Percentiles rank a stretch among this genome's conserved stretches.
Evolutionary conservation across 805 yeast species (phyloP).

Genomic region (Jamesozyma jinghongensis): DNA sequence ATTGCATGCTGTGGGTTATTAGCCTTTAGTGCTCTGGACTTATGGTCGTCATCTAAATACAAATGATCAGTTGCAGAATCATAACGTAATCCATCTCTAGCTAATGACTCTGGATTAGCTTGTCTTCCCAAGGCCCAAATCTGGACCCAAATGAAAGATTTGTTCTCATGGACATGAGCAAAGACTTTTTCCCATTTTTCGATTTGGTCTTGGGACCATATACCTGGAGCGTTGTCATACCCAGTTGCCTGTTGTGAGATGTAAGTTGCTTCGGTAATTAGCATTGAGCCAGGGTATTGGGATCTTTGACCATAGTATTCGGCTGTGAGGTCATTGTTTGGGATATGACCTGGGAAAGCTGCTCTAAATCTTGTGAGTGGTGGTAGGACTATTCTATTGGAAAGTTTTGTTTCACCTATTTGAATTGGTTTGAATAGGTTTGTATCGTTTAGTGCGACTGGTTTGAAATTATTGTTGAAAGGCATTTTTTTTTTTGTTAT

Average conservation of each 20-base stretch:
- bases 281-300: conserved; percentile 39
- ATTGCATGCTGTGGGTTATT: conserved; percentile 26
- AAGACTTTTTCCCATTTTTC: conserved; percentile 40
- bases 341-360: conserved; percentile 27
- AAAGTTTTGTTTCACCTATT: conserved; percentile 30
- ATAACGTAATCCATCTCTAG: conserved; percentile 30
- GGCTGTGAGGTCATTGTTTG: conserved; percentile 36
- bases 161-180: conserved; percentile 40
- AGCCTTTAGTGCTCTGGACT: conserved; percentile 28
- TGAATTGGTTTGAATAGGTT: conserved; percentile 35
- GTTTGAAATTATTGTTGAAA: conserved; percentile 12
- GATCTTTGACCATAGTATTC: conserved; percentile 49
- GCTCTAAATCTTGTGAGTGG: conserved; percentile 38
- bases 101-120: conserved; percentile 31
- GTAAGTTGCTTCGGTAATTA: conserved; percentile 49
- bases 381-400: conserved; percentile 32
- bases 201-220: conserved; percentile 38
- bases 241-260: conserved; percentile 35
- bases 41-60: conserved; percentile 27
- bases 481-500: conserved; percentile 7
- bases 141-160: conserved; percentile 38
- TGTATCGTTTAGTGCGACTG: conserved; percentile 22
- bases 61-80: conserved; percentile 33
- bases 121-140: conserved; percentile 41
- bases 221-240: conserved; percentile 38